Conservation (phyloP, 1,284 basidiomycete genomes). For the Malassezia sympodialis region DNA sequence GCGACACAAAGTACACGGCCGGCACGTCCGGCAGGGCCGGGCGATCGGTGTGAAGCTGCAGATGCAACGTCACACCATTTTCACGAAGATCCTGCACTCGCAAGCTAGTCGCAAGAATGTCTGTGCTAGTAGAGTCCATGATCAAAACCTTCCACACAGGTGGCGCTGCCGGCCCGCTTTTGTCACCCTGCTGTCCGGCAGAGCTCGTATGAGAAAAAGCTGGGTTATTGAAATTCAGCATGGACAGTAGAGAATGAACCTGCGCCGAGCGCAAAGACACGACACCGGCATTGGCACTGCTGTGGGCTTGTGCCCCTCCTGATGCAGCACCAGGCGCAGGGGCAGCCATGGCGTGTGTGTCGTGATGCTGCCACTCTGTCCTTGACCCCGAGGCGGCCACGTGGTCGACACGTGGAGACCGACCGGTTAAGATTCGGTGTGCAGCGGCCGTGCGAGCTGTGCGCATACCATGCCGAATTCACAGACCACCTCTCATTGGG, state of each 20-base stretch:
- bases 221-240: constrained; percentile 43
- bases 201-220: constrained; percentile 22
- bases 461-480: background rate
- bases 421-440: background rate
- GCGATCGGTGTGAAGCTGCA: constrained; percentile 84
- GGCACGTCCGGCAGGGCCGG: constrained; percentile 90
- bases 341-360: background rate
- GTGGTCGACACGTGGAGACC: background rate
- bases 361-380: background rate
- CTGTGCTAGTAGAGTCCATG: constrained; percentile 87
- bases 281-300: background rate
- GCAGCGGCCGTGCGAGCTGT: background rate
- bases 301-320: background rate
- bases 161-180: constrained; percentile 52
- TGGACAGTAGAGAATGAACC: constrained; percentile 35
- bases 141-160: constrained; percentile 95
- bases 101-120: constrained; percentile 85
- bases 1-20: constrained; percentile 91
- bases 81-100: constrained; percentile 92
- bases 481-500: background rate
- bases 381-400: background rate
- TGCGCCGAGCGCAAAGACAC: constrained; percentile 28
- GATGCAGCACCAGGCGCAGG: background rate
- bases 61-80: constrained; percentile 90
- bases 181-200: constrained; percentile 9